Evolutionary conservation across 371 early-diverging fungal species (phyloP), one percentile per base, ranked within the genome.

Genomic region (Mucor piriformis): DNA sequence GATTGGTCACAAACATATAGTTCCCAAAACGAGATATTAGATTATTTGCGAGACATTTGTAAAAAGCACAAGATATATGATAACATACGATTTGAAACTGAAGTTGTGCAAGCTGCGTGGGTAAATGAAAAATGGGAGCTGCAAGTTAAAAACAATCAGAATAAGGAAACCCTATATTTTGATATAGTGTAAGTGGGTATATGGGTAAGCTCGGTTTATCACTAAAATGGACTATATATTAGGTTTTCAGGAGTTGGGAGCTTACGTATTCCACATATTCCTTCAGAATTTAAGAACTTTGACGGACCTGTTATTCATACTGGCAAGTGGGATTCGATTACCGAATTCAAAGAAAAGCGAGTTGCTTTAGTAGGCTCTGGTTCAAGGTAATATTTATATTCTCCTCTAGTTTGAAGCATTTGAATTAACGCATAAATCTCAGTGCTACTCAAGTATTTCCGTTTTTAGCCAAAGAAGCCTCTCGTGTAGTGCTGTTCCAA

Each of bases 311-410:
- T 73, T 11, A 67, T 82, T 47, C 84, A 84, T 59, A 76, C 84
- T 0, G 74, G 77, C 8, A 55, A 68, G 8, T 84, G 84, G 84
- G 74, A 84, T 56, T 40, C 64, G 23, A 5, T 50, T 69, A 32
- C n/a, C n/a, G 82, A 82, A 55, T 64, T 76, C 47, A 74, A 73
- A n/a, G 59, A 64, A 58, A 84, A 82, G 54, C 73, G 80, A 2
- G 69, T 84, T 4, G 84, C 79, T 15, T 50, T 84, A 3, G 62
- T 84, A 47, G 84, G 83, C 11, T 81, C 80, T 54, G 83, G 84
- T 42, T 72, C 84, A 34, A 79, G 83, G 81, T 81, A 76, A 38
- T n/a, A n/a, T n/a, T n/a, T n/a, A n/a, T n/a, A n/a, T n/a, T n/a
- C n/a, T n/a, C n/a, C n/a, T n/a, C n/a, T n/a, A n/a, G n/a, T 43